A percentile compares a stretch with the other conserved stretches of the same genome.
Evolutionary conservation across 257 asterid genomes (phyloP).

Genomic region (Primulina tabacum): DNA sequence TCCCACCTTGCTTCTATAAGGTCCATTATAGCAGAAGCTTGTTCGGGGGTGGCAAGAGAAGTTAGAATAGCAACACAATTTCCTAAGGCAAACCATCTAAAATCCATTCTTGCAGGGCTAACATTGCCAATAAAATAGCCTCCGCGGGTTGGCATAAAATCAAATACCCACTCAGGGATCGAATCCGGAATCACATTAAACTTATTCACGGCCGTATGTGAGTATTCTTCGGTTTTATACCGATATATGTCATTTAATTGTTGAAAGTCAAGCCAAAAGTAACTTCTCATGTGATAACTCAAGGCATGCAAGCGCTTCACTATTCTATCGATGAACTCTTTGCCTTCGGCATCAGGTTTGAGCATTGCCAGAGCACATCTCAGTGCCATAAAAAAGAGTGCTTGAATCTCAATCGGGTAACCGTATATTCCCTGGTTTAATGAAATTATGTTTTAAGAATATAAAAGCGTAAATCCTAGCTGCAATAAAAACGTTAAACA

Average conservation of each 20-base stretch:
- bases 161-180: slow-evolving; percentile 75
- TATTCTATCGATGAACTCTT: slow-evolving; percentile 61
- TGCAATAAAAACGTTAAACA: background rate
- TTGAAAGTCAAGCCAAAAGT: slow-evolving; percentile 77
- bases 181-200: slow-evolving; percentile 77
- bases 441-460: slow-evolving; percentile 4
- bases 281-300: slow-evolving; percentile 72
- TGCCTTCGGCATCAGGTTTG: slow-evolving; percentile 64
- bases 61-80: slow-evolving; percentile 67
- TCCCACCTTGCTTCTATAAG: slow-evolving; percentile 79
- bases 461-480: background rate
- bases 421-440: slow-evolving; percentile 69
- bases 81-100: slow-evolving; percentile 74
- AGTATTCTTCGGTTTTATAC: slow-evolving; percentile 71
- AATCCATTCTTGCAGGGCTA: slow-evolving; percentile 81
- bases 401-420: slow-evolving; percentile 77
- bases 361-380: slow-evolving; percentile 57
- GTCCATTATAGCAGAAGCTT: slow-evolving; percentile 77
- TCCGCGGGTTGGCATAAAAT: slow-evolving; percentile 68
- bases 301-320: slow-evolving; percentile 72
- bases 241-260: slow-evolving; percentile 71
- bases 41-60: slow-evolving; percentile 68
- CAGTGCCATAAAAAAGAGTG: slow-evolving; percentile 77
- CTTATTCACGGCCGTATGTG: slow-evolving; percentile 78
- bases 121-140: slow-evolving; percentile 76